A percentile compares a stretch with the other conserved stretches of the same genome.
These are phyloP conservation scores for Cyclanthera cordifolia DNA, from an alignment of 306 rosid genomes.

Conservation along the genomic window DNA sequence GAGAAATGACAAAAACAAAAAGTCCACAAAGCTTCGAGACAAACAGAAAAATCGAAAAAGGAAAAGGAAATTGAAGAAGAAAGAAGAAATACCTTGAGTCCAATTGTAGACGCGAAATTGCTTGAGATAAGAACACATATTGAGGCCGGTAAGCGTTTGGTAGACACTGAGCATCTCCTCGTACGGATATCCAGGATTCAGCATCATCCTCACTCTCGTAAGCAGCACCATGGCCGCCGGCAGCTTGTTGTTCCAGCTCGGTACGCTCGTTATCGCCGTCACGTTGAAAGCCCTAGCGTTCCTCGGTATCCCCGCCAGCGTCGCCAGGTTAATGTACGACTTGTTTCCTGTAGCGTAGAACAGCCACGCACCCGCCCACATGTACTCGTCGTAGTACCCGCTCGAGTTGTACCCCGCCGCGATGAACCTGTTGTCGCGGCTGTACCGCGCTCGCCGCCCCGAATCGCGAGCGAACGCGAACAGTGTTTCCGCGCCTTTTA, in stretches of 20 bases:
- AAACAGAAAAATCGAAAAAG: too few relatives aligned
- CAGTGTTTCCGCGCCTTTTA: slow-evolving; percentile 34
- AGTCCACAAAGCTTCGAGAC: too few relatives aligned
- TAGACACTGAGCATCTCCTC: slow-evolving; percentile 48
- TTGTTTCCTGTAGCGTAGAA: slow-evolving; percentile 51
- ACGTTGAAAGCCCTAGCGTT: slow-evolving; percentile 30
- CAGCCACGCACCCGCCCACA: slow-evolving; percentile 60
- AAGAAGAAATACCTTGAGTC: slow-evolving; percentile 23
- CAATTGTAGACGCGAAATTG: slow-evolving; percentile 33
- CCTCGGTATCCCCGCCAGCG: slow-evolving; percentile 21
- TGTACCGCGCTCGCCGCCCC: slow-evolving; percentile 27
- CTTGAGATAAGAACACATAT: slow-evolving; percentile 56
- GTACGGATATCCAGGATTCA: slow-evolving; percentile 51
- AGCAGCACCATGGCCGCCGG: slow-evolving; percentile 55
- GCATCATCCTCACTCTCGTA: slow-evolving; percentile 42
- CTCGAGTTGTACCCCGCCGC: slow-evolving; percentile 40
- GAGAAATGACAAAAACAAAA: too few relatives aligned
- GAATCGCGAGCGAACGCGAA: slow-evolving; percentile 36
- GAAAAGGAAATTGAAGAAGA: too few relatives aligned
- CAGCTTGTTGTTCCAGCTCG: slow-evolving; percentile 52
- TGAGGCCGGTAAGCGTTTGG: slow-evolving; percentile 38
- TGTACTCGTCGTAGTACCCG: slow-evolving; percentile 54
- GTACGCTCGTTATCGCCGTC: slow-evolving; percentile 26
- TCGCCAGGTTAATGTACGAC: slow-evolving; percentile 37
- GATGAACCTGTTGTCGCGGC: slow-evolving; percentile 22